Evolutionary conservation across 345 rosid species (phyloP), one percentile per base, ranked within the genome.

Genomic region (Lepidium africanum): DNA sequence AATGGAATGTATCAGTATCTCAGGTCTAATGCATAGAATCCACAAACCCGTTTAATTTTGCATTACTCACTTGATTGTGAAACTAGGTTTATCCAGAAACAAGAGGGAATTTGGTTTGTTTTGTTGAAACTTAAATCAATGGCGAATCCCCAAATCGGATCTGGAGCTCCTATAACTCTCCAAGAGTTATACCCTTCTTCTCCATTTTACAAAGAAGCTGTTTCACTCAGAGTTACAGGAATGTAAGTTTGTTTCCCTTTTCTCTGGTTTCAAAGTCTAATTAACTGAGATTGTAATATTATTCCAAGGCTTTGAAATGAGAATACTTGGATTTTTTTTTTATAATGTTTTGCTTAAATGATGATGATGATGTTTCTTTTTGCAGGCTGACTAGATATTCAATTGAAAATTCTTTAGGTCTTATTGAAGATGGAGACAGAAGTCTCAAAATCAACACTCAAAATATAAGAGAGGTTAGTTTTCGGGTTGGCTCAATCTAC

Each of bases 191-290:
- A 65, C 6, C 87, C 91, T 5, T 81, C 86, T 39, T 88, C 91
- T 38, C 80, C 78, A 3, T 80, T 80, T 62, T 88, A 85, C 46
- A 72, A 56, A 53, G 79, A 90, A 42, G 85, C 88, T 50, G 70
- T 79, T 70, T 88, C 97, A 8, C 73, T 88, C 39, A 78, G 96
- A 77, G 86, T 91, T 47, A 81, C 77, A 46, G 92, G 91, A 70
- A 80, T 58, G 91, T 85, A 83, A 63, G 87, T 21, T 35, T 17
- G 32, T 4, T 16, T 75, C 16, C 63, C 10, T 10, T n/a, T 35
- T 30, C 38, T 11, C 3, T 40, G 36, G 10, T 67, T 46, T 36
- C n/a, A n/a, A 9, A 19, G 1, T 30, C 16, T 19, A 46, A 46
- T 46, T 2, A 17, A 27, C 53, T 47, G 49, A 40, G n/a, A 23